Base-by-base conservation (phyloP, 1,139 yeast species). In the Debaryomycetaceae sp. region DNA sequence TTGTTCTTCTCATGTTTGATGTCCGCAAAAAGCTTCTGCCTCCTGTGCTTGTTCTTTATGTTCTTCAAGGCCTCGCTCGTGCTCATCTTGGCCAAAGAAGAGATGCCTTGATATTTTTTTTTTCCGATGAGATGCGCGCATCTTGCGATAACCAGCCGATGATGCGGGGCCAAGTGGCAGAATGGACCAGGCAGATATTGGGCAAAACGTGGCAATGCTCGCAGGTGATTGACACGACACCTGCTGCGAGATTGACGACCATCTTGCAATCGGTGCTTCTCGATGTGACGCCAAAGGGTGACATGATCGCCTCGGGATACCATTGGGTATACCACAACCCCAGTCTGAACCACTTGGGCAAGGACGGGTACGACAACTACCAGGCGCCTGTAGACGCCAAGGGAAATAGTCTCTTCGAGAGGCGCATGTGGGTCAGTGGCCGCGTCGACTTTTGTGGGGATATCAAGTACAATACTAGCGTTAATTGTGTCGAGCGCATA, bases 371-470 rank as follows among this genome's bases (percentile, higher is more conserved):
- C 53, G 95, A 84, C 43, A 67, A 78, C 35, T 76, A 80, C 44
- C 95, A 84, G 51, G 78, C 91, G 1, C 96, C 96, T 1, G 26
- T 37, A 1, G 45, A 39, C 25, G 29, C 26, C 2, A 37, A 38
- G 4, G 39, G 36, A 13, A 45, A 46, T 5, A 61, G 48, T 27
- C 46, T 56, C 5, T 85, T 63, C 48, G 57, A 58, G 16, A 61
- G 93, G 38, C 61, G 96, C 21, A 71, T 89, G 77, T 89, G 96
- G 96, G 78, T 74, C 0, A 77, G 79, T 23, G 96, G 96, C 1
- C 53, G 65, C 16, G 56, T 85, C 18, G 55, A 54, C 4, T 68
- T 72, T 48, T 45, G 50, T 45, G 31, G 34, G 2, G 37, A 64
- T 0, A 38, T 77, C 3, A 29, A 26, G 7, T 51, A 66, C 19